Conservation (phyloP, 352 stramenopile genomes). For the Halophytophthora polymorphica region DNA sequence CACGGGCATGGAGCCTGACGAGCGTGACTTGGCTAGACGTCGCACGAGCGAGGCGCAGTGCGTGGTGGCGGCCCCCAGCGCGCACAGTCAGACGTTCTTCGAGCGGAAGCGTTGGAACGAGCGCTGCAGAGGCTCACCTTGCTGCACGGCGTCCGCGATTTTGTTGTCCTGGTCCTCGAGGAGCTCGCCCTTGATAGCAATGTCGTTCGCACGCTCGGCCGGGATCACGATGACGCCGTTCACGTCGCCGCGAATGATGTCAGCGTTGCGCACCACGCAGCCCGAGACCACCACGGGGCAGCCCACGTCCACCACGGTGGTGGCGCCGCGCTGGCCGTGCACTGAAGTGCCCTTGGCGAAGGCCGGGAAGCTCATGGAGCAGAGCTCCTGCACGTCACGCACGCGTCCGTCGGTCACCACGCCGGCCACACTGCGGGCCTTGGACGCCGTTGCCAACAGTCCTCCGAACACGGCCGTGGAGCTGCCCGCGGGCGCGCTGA, state of each 20-base stretch:
- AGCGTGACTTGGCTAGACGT: too few relatives aligned
- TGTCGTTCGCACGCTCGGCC: conserved; percentile 59
- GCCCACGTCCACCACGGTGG: conserved; percentile 67
- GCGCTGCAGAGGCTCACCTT: conserved; percentile 71
- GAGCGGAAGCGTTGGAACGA: conserved; percentile 79
- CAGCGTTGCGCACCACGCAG: conserved; percentile 71
- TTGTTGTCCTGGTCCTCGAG: conserved; percentile 82
- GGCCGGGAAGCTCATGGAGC: conserved; percentile 58
- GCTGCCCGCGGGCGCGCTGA: conserved; percentile 51
- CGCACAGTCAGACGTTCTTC: conserved; percentile 61
- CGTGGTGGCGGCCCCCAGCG: neutral
- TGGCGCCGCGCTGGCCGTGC: conserved; percentile 55
- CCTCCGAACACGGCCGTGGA: conserved; percentile 71
- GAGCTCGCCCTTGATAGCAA: conserved; percentile 67
- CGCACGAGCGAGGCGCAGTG: too few relatives aligned
- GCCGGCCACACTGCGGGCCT: conserved; percentile 56
- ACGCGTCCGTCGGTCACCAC: conserved; percentile 76
- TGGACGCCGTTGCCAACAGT: conserved; percentile 66
- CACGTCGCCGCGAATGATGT: conserved; percentile 81
- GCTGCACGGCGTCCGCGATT: conserved; percentile 71
- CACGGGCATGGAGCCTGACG: too few relatives aligned
- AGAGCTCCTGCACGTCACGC: conserved; percentile 73
- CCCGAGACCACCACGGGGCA: conserved; percentile 63
- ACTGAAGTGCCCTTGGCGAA: conserved; percentile 75
- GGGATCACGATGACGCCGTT: conserved; percentile 83